A percentile compares a stretch with the other conserved stretches of the same genome.
These are phyloP conservation scores for Cercospora sp. DNA, from an alignment of 2,329 filamentous ascomycete species.

Conservation along the genomic window DNA sequence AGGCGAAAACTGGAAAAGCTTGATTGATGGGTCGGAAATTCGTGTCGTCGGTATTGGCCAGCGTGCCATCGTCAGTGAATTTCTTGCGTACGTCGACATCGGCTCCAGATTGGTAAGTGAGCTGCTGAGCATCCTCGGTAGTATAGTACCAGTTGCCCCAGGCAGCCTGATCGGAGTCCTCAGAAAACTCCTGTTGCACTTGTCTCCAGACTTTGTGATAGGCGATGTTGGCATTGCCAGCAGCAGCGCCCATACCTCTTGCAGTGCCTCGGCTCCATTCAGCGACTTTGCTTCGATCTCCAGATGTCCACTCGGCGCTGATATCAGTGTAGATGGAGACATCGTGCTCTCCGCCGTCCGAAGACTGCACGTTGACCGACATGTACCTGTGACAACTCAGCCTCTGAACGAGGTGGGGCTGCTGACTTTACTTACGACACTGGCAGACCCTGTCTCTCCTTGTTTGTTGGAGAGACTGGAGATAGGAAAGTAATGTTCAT, in stretches of 20 bases:
- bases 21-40: slow-evolving; percentile 53
- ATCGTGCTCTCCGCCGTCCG: slow-evolving; percentile 63
- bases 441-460: slow-evolving; percentile 66
- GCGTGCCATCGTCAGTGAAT: slow-evolving; percentile 48
- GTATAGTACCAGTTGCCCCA: slow-evolving; percentile 58
- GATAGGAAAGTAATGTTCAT: slow-evolving; percentile 72
- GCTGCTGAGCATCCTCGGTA: slow-evolving; percentile 44
- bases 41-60: slow-evolving; percentile 51
- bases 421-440: slow-evolving; percentile 51
- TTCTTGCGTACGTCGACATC: slow-evolving; percentile 50
- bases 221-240: slow-evolving; percentile 44
- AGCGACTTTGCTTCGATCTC: slow-evolving; percentile 57
- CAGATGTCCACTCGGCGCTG: slow-evolving; percentile 66
- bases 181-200: slow-evolving; percentile 50
- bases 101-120: slow-evolving; percentile 52
- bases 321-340: slow-evolving; percentile 74
- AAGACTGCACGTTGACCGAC: slow-evolving; percentile 61
- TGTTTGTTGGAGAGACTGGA: slow-evolving; percentile 66
- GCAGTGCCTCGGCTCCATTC: slow-evolving; percentile 61
- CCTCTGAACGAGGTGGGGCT: neutral
- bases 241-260: slow-evolving; percentile 24
- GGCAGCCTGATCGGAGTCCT: slow-evolving; percentile 51
- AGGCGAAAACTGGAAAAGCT: slow-evolving; percentile 56
- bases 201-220: slow-evolving; percentile 62
- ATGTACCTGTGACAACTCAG: slow-evolving; percentile 53